Evolutionary conservation across 2,329 filamentous ascomycete genomes (phyloP).

Genomic region (Aspergillus spinulosporus): DNA sequence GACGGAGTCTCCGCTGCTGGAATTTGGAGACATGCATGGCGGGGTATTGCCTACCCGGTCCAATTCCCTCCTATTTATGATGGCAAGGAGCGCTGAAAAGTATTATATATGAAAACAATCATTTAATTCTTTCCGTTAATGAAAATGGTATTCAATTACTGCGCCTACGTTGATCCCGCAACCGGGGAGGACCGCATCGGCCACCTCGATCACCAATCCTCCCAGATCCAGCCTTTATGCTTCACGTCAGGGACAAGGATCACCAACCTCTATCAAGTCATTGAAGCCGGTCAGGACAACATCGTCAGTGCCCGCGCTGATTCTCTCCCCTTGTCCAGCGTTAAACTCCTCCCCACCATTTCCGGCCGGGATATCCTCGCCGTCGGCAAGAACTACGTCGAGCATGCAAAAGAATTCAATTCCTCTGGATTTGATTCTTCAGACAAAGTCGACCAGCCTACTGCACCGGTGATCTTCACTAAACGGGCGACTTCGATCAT

Average conservation of each 20-base stretch:
- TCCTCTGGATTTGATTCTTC: slow-evolving; percentile 56
- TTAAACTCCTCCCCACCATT: slow-evolving; percentile 51
- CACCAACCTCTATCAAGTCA: slow-evolving; percentile 53
- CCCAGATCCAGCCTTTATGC: not conserved
- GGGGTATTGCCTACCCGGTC: not conserved
- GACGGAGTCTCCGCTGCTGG: not conserved
- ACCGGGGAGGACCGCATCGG: slow-evolving; percentile 7
- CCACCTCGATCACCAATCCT: slow-evolving; percentile 3
- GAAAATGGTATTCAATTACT: slow-evolving; percentile 5
- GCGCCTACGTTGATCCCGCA: slow-evolving; percentile 6
- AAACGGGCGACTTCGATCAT: slow-evolving; percentile 57
- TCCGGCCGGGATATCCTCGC: slow-evolving; percentile 54
- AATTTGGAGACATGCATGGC: not conserved
- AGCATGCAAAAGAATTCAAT: slow-evolving; percentile 61
- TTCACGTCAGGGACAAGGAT: slow-evolving; percentile 26
- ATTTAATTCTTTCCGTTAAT: not conserved
- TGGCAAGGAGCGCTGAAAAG: not conserved
- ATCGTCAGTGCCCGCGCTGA: slow-evolving; percentile 38
- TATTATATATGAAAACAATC: not conserved
- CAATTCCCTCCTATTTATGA: not conserved
- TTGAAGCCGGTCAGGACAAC: slow-evolving; percentile 46
- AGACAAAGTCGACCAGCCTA: slow-evolving; percentile 55
- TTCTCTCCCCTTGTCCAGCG: slow-evolving; percentile 30
- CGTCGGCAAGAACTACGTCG: slow-evolving; percentile 59
- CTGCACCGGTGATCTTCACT: slow-evolving; percentile 58